Base-by-base conservation (phyloP, 495 filamentous ascomycete genomes). In the Sordaria brevicollis region DNA sequence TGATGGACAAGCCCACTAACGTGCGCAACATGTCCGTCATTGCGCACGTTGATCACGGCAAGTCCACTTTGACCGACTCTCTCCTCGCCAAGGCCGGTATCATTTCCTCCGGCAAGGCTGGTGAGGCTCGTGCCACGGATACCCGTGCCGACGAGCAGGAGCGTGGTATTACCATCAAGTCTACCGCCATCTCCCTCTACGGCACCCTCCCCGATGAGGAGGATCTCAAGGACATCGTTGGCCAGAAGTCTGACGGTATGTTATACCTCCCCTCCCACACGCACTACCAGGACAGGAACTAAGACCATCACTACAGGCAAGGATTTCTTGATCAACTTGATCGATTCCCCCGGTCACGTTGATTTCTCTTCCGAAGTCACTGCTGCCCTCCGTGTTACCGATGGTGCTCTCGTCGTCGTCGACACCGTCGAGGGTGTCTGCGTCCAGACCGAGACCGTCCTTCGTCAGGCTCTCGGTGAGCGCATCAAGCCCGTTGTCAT, bases 331-430 rank as follows among this genome's bases (percentile, higher is more conserved):
- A 94, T 99, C 89, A 99, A 99, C 89, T 86, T 99, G 88, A 99
- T 99, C 84, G 95, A 99, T 83, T 99, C 95, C 35, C 95, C 95
- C 72, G 95, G 95, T 86, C 95, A 99, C 93, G 95, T 99, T 83
- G 95, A 99, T 86, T 99, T 99, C 91, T 99, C 95, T 29, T 99
- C 95, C 73, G 95, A 99, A 83, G 95, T 99, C 80, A 99, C 95
- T 78, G 95, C 95, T 81, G 95, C 95, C 79, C 94, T 99, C 77
- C 95, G 95, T 92, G 95, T 99, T 84, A 99, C 95, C 76, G 95
- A 99, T 79, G 95, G 95, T 91, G 95, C 95, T 74, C 91, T 99
- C 72, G 95, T 99, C 80, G 95, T 99, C 80, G 95, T 99, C 86
- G 95, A 99, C 85, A 97, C 94, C 84, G 91, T 99, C 77, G 95